A percentile compares a stretch with the other conserved stretches of the same genome.
Conservation (phyloP, 1,284 basidiomycete genomes). For the Anthracocystis walkeri region DNA sequence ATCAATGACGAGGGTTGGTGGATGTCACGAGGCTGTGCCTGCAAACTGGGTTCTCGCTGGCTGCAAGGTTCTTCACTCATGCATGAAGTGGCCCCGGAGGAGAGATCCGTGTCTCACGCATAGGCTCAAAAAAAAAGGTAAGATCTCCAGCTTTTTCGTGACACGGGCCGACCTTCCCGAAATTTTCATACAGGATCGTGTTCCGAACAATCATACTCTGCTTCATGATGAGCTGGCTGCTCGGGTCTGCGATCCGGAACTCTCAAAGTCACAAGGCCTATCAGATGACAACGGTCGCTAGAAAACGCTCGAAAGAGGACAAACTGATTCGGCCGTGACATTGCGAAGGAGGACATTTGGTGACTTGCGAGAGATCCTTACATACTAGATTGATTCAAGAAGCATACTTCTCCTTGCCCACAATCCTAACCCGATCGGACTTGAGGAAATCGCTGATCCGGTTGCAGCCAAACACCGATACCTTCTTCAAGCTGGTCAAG, state of each 20-base stretch:
- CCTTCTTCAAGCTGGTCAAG: constrained; percentile 51
- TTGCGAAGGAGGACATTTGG: neutral
- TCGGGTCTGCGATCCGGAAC: no score
- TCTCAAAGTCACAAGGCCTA: neutral
- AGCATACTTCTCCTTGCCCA: constrained; percentile 61
- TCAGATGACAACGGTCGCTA: no score
- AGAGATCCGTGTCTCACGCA: no score
- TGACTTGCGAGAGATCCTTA: neutral
- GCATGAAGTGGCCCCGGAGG: no score
- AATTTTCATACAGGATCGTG: neutral
- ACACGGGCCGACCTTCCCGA: constrained; percentile 20
- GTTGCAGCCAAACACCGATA: constrained; percentile 70
- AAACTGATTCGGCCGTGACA: no score
- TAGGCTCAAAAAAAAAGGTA: neutral
- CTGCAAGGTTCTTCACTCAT: neutral
- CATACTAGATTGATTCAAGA: neutral
- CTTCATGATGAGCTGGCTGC: neutral
- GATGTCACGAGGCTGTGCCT: constrained; percentile 28
- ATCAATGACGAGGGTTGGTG: no score
- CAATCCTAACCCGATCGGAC: constrained; percentile 54
- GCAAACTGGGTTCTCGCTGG: neutral
- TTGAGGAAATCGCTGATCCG: constrained; percentile 54
- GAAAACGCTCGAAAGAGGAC: neutral
- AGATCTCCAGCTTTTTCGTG: constrained; percentile 4
- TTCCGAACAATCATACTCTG: no score